Base-by-base conservation (phyloP, 1,284 basidiomycete species). In the Trichosporon sp. region DNA sequence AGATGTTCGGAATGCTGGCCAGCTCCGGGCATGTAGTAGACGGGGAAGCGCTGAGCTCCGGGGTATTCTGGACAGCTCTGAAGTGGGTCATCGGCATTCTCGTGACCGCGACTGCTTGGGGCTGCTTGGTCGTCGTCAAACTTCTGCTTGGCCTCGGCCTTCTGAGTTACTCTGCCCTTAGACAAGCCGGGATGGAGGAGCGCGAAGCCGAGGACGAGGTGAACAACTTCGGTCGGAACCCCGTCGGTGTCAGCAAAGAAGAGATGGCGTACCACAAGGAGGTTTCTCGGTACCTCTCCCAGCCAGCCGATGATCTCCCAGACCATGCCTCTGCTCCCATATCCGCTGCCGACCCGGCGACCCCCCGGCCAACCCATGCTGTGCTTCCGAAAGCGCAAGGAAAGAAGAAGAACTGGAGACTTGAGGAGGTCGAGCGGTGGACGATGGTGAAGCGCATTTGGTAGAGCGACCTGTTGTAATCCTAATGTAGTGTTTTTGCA, bases 371-470 rank as follows among this genome's bases (percentile, higher is more conserved):
- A 11, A 27, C 13, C n/a, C 52, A 32, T 71, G 87, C 89, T 61
- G 89, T 88, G 1, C 88, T 89, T 19, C 68, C 56, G 80, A 76
- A 36, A 80, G 72, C 29, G 60, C 31, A 83, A 25, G 83, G 34
- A 86, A 74, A 74, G 66, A 77, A 86, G 79, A 87, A 86, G 68
- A 78, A 83, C 64, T 84, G 89, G 66, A 85, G 86, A 63, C 78
- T 95, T 64, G 91, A 95, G 74, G 91, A 95, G 71, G 84, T 95
- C 64, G 94, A 91, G 37, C 81, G 92, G 64, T 95, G 90, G 82
- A 94, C 92, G 23, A 95, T 95, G 92, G 89, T 94, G 37, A 95
- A 95, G 75, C 85, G 90, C 52, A 94, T 95, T 60, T 94, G 91
- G 91, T 94, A 69, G 46, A 25, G 16, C 25, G 16, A 54, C 11